These are phyloP conservation scores for Phytophthora gonapodyides DNA, from an alignment of 352 stramenopile genomes.

Conservation along the genomic window DNA sequence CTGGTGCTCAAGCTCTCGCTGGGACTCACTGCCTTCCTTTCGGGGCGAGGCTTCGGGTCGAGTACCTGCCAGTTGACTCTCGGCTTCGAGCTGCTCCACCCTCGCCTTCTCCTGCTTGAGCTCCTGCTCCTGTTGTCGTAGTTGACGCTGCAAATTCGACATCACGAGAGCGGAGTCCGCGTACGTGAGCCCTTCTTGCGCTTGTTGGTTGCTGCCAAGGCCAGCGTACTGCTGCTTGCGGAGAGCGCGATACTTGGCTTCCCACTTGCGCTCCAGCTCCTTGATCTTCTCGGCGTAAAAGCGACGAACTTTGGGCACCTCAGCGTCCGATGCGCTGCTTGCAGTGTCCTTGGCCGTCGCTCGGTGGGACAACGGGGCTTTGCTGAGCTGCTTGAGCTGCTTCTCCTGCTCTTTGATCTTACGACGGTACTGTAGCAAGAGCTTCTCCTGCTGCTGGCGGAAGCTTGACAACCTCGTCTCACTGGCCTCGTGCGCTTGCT, in stretches of 20 bases:
- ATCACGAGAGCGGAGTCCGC: constrained; percentile 44
- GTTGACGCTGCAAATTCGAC: constrained; percentile 41
- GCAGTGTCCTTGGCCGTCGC: constrained; percentile 16
- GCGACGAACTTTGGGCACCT: constrained; percentile 57
- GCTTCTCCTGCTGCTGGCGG: constrained; percentile 79
- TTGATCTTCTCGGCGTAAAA: constrained; percentile 83
- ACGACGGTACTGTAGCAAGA: constrained; percentile 73
- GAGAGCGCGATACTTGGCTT: constrained; percentile 63
- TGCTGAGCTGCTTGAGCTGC: constrained; percentile 32
- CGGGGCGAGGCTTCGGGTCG: not conserved
- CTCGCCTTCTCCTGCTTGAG: constrained; percentile 33
- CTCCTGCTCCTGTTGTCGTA: constrained; percentile 29
- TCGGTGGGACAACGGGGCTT: constrained; percentile 15
- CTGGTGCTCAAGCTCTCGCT: constrained; percentile 31
- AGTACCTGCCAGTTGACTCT: constrained; percentile 12
- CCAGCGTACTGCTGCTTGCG: constrained; percentile 51
- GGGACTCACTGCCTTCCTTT: constrained; percentile 5
- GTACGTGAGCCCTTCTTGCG: constrained; percentile 36
- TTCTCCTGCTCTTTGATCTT: constrained; percentile 62
- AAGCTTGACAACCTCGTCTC: constrained; percentile 71
- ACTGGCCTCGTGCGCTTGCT: constrained; percentile 49
- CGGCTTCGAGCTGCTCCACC: constrained; percentile 28
- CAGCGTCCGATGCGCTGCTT: constrained; percentile 26
- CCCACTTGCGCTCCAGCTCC: constrained; percentile 76
- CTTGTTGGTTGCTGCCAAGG: constrained; percentile 20